Conservation (phyloP, 768 basidiomycete species). For the Lentinula boryana region DNA sequence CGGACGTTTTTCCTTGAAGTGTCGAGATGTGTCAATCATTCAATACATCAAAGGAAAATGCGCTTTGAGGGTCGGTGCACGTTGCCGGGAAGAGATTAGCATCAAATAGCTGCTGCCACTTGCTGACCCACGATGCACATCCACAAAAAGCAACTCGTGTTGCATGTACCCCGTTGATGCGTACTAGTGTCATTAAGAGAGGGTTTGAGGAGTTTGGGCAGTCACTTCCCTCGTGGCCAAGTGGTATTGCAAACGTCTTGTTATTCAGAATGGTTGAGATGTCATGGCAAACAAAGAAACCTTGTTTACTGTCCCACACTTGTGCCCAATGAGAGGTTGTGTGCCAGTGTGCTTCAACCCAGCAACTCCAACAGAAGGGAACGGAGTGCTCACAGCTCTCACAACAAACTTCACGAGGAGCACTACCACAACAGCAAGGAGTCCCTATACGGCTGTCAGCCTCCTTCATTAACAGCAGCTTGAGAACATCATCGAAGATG, state of each 20-base stretch:
- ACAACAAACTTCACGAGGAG: no score
- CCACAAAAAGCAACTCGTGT: not conserved
- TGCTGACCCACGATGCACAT: not conserved
- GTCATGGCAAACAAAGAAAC: not conserved
- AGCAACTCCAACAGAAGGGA: no score
- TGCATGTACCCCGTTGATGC: slow-evolving; percentile 6
- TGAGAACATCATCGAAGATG: no score
- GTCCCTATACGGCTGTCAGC: no score
- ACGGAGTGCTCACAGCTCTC: no score
- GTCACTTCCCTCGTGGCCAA: not conserved
- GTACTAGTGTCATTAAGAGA: not conserved
- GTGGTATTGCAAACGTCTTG: not conserved
- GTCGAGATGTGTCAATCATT: slow-evolving; percentile 9
- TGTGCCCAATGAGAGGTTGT: no score
- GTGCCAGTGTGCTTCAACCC: no score
- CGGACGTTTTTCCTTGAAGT: slow-evolving; percentile 10
- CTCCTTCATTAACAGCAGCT: no score
- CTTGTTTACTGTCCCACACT: no score
- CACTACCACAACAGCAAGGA: no score
- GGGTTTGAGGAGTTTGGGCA: not conserved
- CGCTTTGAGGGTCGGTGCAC: slow-evolving; percentile 2
- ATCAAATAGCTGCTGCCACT: slow-evolving; percentile 4
- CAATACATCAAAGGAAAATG: slow-evolving; percentile 12
- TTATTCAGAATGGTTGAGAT: not conserved
- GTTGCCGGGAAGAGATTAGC: slow-evolving; percentile 9